Conservation (phyloP, 805 yeast species). For the Candida fluviatilis region DNA sequence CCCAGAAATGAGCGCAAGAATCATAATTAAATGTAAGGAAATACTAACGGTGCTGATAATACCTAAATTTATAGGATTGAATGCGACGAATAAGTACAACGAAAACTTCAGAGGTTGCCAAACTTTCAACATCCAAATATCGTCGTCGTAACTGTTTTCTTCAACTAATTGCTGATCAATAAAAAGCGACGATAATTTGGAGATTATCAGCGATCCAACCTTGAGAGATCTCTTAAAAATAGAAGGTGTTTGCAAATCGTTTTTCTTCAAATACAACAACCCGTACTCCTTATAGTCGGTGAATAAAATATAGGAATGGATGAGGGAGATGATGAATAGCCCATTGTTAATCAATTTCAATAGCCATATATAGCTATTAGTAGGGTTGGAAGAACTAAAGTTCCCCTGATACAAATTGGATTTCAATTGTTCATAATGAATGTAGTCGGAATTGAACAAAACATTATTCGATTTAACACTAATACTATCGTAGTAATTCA, state of each 20-base stretch:
- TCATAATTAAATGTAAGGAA: constrained; percentile 27
- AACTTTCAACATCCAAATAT: constrained; percentile 52
- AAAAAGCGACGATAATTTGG: neutral
- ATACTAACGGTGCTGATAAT: constrained; percentile 22
- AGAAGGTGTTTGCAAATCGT: constrained; percentile 21
- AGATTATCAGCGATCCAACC: constrained; percentile 1
- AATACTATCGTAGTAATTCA: constrained; percentile 21
- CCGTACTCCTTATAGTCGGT: constrained; percentile 25
- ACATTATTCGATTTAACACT: constrained; percentile 25
- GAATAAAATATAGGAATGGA: constrained; percentile 5
- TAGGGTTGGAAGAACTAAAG: neutral
- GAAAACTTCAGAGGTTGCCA: constrained; percentile 68
- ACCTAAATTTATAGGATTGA: constrained; percentile 54
- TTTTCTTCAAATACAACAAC: constrained; percentile 22
- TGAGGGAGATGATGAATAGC: constrained; percentile 1
- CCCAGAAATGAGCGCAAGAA: constrained; percentile 19
- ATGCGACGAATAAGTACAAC: constrained; percentile 46
- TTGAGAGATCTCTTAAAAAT: constrained; percentile 11
- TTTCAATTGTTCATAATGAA: constrained; percentile 29
- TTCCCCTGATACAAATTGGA: neutral
- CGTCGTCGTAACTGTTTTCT: constrained; percentile 20
- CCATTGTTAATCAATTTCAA: constrained; percentile 4
- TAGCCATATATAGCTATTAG: constrained; percentile 3
- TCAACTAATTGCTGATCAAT: constrained; percentile 1
- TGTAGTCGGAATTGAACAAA: constrained; percentile 32